phyloP scores from a whole-genome alignment of 2,329 filamentous ascomycete species.

The Cladosporium austrohemisphaericum region DNA sequence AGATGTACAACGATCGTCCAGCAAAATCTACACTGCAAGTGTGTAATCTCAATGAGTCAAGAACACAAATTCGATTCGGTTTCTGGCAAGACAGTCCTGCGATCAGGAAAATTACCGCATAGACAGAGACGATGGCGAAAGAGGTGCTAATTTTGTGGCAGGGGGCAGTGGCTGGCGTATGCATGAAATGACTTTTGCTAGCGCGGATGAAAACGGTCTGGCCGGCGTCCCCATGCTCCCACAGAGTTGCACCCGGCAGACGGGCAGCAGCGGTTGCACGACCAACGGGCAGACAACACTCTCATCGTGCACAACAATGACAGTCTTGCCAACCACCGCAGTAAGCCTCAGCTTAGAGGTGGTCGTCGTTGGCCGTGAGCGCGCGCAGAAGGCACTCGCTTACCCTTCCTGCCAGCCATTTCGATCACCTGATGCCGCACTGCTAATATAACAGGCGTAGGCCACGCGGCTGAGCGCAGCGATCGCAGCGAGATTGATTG shows the following conservation, averaged over 20 bases:
- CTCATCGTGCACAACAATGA: constrained; percentile 2
- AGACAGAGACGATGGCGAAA: background rate
- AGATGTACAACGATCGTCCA: too few relatives aligned
- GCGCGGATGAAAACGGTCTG: constrained; percentile 7
- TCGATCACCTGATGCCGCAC: too few relatives aligned
- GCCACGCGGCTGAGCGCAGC: constrained; percentile 11
- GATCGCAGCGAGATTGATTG: constrained; percentile 1
- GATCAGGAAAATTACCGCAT: too few relatives aligned
- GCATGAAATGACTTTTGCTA: background rate
- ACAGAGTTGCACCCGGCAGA: background rate
- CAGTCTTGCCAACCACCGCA: constrained; percentile 3
- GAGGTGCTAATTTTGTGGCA: background rate
- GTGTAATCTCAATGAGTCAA: too few relatives aligned
- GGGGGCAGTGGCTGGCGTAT: constrained; percentile 1
- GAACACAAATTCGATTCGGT: too few relatives aligned
- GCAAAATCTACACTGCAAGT: too few relatives aligned
- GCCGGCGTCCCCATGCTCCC: background rate
- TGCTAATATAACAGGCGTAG: constrained; percentile 1
- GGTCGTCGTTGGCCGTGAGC: background rate
- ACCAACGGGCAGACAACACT: background rate
- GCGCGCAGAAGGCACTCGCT: background rate
- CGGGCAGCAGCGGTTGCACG: background rate
- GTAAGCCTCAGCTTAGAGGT: constrained; percentile 3
- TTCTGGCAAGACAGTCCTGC: too few relatives aligned
- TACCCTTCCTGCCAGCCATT: background rate